Evolutionary conservation across 768 basidiomycete genomes (phyloP).

Genomic region (Infundibulicybe gibba): DNA sequence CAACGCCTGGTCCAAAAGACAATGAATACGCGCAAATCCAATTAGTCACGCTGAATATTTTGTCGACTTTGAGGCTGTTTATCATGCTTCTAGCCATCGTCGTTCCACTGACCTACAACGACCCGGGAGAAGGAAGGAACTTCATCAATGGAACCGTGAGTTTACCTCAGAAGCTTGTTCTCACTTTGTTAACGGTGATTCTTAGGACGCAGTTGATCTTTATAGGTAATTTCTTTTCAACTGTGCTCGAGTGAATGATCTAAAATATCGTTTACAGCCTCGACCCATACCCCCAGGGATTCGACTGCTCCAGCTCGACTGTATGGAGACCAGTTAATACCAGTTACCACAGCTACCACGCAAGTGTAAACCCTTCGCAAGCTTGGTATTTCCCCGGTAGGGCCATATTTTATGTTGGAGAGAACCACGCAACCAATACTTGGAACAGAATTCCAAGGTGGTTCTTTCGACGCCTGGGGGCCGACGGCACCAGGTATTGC

Average conservation of each 20-base stretch:
- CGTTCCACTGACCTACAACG: constrained; percentile 75
- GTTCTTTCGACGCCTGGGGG: constrained; percentile 82
- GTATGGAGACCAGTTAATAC: constrained; percentile 62
- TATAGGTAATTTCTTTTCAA: constrained; percentile 49
- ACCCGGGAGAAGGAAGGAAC: constrained; percentile 51
- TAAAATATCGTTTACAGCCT: constrained; percentile 26
- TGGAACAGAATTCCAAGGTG: constrained; percentile 58
- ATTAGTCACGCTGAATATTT: constrained; percentile 55
- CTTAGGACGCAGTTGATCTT: constrained; percentile 68
- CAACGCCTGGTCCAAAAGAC: constrained; percentile 35
- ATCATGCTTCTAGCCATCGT: constrained; percentile 53
- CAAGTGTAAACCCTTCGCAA: constrained; percentile 43
- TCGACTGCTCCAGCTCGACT: constrained; percentile 75
- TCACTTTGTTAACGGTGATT: not conserved
- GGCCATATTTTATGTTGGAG: constrained; percentile 3
- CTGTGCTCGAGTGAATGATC: not conserved
- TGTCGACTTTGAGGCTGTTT: constrained; percentile 52
- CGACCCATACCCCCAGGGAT: constrained; percentile 75
- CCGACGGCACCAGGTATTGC: constrained; percentile 57
- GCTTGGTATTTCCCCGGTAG: constrained; percentile 71
- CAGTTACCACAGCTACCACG: constrained; percentile 66
- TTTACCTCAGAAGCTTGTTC: not conserved
- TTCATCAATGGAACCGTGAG: constrained; percentile 71
- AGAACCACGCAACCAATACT: constrained; percentile 4
- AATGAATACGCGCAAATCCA: constrained; percentile 66